Conservation (phyloP, 768 basidiomycete species). For the Lactarius hatsudake region DNA sequence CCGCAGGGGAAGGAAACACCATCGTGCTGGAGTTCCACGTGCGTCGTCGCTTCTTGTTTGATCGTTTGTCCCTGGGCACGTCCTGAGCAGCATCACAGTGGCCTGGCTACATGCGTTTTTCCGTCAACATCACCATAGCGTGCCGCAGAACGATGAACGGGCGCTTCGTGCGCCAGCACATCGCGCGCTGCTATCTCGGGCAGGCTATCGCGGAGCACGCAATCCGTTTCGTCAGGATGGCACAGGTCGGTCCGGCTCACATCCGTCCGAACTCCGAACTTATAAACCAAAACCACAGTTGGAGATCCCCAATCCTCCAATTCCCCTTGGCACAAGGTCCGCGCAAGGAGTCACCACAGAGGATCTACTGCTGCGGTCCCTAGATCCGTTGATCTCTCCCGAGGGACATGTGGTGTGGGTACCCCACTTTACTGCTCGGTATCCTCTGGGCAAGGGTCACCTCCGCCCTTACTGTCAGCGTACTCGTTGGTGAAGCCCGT, state of each 20-base stretch:
- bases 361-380: neutral
- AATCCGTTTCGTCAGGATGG: neutral
- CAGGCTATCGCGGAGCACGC: neutral
- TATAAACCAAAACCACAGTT: neutral
- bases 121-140: neutral
- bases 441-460: neutral
- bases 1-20: neutral
- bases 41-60: neutral
- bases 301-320: neutral
- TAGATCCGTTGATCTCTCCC: neutral
- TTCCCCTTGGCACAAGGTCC: neutral
- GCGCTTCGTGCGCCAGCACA: neutral
- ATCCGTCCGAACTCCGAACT: neutral
- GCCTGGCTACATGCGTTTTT: neutral
- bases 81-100: neutral
- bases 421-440: neutral
- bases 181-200: neutral
- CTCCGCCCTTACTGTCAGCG: neutral
- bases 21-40: neutral
- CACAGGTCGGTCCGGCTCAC: neutral
- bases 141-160: neutral
- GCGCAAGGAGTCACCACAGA: neutral
- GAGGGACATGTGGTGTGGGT: constrained; percentile 2
- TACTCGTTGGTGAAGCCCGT: neutral
- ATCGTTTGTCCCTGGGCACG: neutral